These are phyloP conservation scores for Panicum hallii DNA, from an alignment of 202 grass and related monocot species.

Conservation along the genomic window DNA sequence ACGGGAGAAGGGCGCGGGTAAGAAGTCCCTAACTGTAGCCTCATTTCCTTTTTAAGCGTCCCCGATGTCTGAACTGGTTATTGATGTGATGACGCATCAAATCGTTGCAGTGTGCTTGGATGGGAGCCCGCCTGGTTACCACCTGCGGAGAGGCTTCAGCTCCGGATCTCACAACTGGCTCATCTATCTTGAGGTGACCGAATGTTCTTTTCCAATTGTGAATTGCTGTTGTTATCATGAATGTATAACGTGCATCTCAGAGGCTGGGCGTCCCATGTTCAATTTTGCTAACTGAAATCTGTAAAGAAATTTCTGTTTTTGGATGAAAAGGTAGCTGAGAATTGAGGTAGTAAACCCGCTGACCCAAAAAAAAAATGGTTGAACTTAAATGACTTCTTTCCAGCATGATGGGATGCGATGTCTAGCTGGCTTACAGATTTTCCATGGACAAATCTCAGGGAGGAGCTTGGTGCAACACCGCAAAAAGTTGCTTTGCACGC, in stretches of 20 bases:
- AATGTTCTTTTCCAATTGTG: not conserved
- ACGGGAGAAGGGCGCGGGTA: conserved; percentile 54
- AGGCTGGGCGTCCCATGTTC: not conserved
- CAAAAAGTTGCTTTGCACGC: conserved; percentile 42
- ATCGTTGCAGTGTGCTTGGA: conserved; percentile 79
- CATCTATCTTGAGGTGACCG: conserved; percentile 62
- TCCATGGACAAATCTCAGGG: conserved; percentile 50
- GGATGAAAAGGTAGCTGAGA: not conserved
- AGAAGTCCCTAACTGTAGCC: not conserved
- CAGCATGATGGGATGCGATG: not conserved
- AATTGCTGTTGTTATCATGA: too few relatives aligned
- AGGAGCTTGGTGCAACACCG: conserved; percentile 71
- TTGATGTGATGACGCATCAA: not conserved
- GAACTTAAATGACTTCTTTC: not conserved
- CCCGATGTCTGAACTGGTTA: not conserved
- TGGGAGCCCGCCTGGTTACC: conserved; percentile 74
- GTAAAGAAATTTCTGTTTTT: not conserved
- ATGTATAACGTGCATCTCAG: not conserved
- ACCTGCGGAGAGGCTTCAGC: conserved; percentile 69
- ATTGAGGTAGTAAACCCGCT: not conserved
- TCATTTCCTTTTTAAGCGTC: not conserved
- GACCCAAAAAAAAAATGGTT: not conserved
- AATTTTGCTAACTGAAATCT: not conserved
- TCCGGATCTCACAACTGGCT: conserved; percentile 71
- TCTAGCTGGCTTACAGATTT: not conserved